Base-by-base conservation (phyloP, 805 yeast genomes). In the Candida namnaoensis region DNA sequence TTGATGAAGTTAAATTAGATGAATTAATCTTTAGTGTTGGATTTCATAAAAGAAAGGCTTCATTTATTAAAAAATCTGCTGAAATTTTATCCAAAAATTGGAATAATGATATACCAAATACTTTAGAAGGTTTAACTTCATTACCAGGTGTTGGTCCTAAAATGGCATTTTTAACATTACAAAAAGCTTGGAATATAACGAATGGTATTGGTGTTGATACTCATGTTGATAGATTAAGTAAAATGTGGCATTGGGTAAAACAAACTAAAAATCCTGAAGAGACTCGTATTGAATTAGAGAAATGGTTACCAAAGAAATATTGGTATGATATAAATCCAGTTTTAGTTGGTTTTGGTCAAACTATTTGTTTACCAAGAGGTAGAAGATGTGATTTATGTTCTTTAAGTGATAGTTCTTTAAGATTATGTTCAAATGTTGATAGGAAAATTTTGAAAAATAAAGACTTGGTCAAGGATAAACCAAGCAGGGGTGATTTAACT, bases 81-180 rank as follows among this genome's bases (percentile, higher is more conserved):
- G 65, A 64, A 40, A 64, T 83, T 5, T 48, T 88, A 8, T 50
- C 54, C 4, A 72, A 69, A 1, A 53, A 70, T 19, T 78, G 69
- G 54, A 64, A 66, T 10, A 78, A 79, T 7, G 96, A 88, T 48
- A 71, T 91, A 4, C 98, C 98, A 0, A 61, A 71, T 44, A 71
- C 80, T 2, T 69, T 84, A 8, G 78, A 72, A 7, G 90, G 81
- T 1, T 68, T 90, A 40, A 68, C 74, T 5, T 60, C 72, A 0
- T 64, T 90, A 30, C 96, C 96, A 0, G 98, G 98, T 0, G 95
- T 90, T 3, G 98, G 98, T 0, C 96, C 96, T 8, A 90, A 90
- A 58, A 90, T 90, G 98, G 95, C 95, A 0, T 83, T 75, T 56
- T 62, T 90, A 34, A 69, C 90, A 2, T 64, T 88, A 44, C 95